Conservation (phyloP, 495 filamentous ascomycete species). For the Aeminium ludgeri region DNA sequence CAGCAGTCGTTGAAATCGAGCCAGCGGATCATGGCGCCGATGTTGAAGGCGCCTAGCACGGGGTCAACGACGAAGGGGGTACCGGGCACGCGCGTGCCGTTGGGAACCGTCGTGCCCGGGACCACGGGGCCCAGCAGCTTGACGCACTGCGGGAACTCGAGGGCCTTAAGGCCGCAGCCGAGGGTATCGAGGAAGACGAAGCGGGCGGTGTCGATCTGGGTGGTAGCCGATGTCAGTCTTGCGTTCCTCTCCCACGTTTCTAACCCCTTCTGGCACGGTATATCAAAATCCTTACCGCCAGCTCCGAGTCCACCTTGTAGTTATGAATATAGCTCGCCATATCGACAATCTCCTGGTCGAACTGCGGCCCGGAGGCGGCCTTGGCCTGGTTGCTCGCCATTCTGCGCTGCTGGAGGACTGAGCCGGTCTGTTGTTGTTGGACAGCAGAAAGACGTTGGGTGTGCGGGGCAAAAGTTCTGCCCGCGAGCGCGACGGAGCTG, state of each 20-base stretch:
- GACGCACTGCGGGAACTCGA: constrained; percentile 88
- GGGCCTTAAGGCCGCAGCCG: constrained; percentile 86
- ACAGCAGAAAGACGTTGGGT: too few relatives aligned
- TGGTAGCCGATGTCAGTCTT: constrained; percentile 1
- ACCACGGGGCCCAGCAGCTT: constrained; percentile 93
- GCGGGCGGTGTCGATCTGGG: constrained; percentile 64
- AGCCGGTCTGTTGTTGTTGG: neutral
- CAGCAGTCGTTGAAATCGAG: constrained; percentile 99
- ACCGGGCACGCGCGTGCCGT: constrained; percentile 80
- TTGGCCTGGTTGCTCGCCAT: constrained; percentile 1
- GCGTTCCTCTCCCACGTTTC: neutral
- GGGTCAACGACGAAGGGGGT: constrained; percentile 91
- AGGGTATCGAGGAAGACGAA: constrained; percentile 66
- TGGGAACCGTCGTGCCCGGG: constrained; percentile 76
- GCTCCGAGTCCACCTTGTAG: constrained; percentile 73
- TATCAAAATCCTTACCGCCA: constrained; percentile 38
- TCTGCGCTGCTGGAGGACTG: constrained; percentile 3
- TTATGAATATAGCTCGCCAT: constrained; percentile 89
- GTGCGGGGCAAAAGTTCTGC: too few relatives aligned
- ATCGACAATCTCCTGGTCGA: constrained; percentile 83
- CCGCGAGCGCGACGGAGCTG: neutral
- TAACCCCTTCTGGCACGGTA: too few relatives aligned
- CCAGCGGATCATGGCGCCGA: constrained; percentile 95
- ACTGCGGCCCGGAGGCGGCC: constrained; percentile 38
- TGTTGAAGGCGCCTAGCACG: constrained; percentile 94